phyloP scores from a whole-genome alignment of 306 rosid genomes.

The Ormosia semicastrata region DNA sequence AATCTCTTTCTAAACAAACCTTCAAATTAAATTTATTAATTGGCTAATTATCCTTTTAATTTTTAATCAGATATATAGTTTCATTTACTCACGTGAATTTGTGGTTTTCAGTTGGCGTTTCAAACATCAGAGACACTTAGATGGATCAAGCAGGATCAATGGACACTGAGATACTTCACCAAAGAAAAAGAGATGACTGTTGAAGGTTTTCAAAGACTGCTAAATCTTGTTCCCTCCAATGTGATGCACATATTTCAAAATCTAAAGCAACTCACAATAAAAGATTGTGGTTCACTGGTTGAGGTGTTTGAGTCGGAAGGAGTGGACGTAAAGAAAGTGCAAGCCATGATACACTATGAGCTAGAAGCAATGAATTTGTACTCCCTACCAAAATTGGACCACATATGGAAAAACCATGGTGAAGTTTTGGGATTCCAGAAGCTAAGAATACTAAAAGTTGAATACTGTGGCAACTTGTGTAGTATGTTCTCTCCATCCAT shows the following conservation, averaged over 20 bases:
- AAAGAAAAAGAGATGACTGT: constrained; percentile 12
- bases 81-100: background rate
- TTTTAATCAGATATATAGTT: background rate
- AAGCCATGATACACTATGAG: background rate
- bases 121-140: constrained; percentile 19
- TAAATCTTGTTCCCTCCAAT: constrained; percentile 19
- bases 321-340: background rate
- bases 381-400: constrained; percentile 5
- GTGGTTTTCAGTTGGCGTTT: constrained; percentile 13
- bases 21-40: background rate
- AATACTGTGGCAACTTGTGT: constrained; percentile 10
- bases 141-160: constrained; percentile 11
- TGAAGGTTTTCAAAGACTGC: constrained; percentile 11
- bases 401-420: constrained; percentile 18
- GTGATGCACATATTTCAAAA: constrained; percentile 13
- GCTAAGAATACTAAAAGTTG: constrained; percentile 15
- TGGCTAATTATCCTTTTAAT: background rate
- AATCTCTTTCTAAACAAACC: background rate
- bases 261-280: constrained; percentile 22
- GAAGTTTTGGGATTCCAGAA: constrained; percentile 2
- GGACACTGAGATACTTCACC: background rate
- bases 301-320: constrained; percentile 23
- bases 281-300: constrained; percentile 8
- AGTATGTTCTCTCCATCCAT: constrained; percentile 2
- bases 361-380: constrained; percentile 13